phyloP scores from a whole-genome alignment of 1,284 basidiomycete species.

The Trichosporon asahii region DNA sequence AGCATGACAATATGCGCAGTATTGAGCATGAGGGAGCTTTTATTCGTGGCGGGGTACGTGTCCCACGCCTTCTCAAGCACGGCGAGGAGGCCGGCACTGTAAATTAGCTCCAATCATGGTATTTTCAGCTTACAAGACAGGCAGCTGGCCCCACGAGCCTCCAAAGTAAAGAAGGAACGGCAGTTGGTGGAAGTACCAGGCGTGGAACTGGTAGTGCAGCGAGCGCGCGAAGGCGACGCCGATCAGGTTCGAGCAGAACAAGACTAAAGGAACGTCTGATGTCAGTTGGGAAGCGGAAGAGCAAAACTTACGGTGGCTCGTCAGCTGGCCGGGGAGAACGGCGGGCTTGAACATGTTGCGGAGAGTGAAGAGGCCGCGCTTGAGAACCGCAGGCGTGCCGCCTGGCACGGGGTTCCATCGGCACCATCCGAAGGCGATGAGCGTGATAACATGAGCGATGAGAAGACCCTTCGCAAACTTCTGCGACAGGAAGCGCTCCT shows the following conservation, averaged over 20 bases:
- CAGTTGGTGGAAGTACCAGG: conserved; percentile 94
- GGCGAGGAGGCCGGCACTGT: conserved; percentile 62
- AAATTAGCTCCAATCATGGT: too few relatives aligned
- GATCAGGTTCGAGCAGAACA: conserved; percentile 88
- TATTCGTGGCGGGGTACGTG: conserved; percentile 71
- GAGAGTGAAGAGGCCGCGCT: conserved; percentile 56
- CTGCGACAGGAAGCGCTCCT: conserved; percentile 67
- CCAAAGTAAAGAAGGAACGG: conserved; percentile 64
- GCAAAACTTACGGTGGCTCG: conserved; percentile 31
- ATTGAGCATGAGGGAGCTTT: conserved; percentile 66
- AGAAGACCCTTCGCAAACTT: conserved; percentile 66
- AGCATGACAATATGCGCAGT: conserved; percentile 61
- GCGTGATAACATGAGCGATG: conserved; percentile 60
- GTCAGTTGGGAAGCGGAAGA: not conserved
- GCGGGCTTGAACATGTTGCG: conserved; percentile 23
- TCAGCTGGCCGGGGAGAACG: conserved; percentile 15
- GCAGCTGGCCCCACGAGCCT: conserved; percentile 28
- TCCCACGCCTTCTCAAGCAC: conserved; percentile 84
- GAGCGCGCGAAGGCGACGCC: conserved; percentile 92
- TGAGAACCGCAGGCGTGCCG: conserved; percentile 60
- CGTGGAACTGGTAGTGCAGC: conserved; percentile 97
- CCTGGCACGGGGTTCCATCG: conserved; percentile 68
- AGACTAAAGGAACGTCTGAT: conserved; percentile 73
- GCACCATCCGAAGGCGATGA: conserved; percentile 67
- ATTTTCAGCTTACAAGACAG: conserved; percentile 33